phyloP scores from a whole-genome alignment of 768 basidiomycete genomes.

The Neoboletus magnificus region DNA sequence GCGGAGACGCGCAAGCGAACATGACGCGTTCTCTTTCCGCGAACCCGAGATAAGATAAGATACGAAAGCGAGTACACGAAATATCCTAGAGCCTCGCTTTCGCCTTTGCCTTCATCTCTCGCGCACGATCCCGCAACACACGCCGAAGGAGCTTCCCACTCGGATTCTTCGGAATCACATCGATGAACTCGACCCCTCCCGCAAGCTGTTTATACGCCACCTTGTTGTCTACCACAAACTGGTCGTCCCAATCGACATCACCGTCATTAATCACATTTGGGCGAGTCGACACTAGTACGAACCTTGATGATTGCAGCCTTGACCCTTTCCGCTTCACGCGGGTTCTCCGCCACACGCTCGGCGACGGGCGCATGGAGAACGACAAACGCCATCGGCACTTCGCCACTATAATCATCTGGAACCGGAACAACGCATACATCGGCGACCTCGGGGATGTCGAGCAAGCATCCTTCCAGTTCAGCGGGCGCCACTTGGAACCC shows the following conservation, averaged over 20 bases:
- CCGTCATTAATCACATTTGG: neutral
- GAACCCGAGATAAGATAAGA: slow-evolving; percentile 22
- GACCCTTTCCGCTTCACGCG: slow-evolving; percentile 32
- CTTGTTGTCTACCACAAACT: slow-evolving; percentile 57
- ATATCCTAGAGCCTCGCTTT: slow-evolving; percentile 24
- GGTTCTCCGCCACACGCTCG: slow-evolving; percentile 30
- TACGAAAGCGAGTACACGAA: neutral
- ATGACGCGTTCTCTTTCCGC: neutral
- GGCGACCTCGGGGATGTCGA: slow-evolving; percentile 56
- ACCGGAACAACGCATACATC: slow-evolving; percentile 64
- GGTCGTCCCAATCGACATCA: neutral
- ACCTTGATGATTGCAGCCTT: slow-evolving; percentile 50
- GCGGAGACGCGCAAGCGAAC: slow-evolving; percentile 16
- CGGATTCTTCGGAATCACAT: slow-evolving; percentile 58
- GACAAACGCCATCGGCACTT: slow-evolving; percentile 68
- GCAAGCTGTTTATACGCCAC: slow-evolving; percentile 55
- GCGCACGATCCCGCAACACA: slow-evolving; percentile 50
- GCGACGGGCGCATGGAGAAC: slow-evolving; percentile 46
- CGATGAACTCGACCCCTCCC: slow-evolving; percentile 56
- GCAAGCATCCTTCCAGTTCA: slow-evolving; percentile 64
- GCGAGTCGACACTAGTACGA: neutral
- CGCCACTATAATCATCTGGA: slow-evolving; percentile 69
- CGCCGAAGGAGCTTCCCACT: slow-evolving; percentile 57
- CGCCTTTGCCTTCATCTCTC: slow-evolving; percentile 19
- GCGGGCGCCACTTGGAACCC: slow-evolving; percentile 77